phyloP scores from a whole-genome alignment of 352 stramenopile species.

The Phytophthora multivora region DNA sequence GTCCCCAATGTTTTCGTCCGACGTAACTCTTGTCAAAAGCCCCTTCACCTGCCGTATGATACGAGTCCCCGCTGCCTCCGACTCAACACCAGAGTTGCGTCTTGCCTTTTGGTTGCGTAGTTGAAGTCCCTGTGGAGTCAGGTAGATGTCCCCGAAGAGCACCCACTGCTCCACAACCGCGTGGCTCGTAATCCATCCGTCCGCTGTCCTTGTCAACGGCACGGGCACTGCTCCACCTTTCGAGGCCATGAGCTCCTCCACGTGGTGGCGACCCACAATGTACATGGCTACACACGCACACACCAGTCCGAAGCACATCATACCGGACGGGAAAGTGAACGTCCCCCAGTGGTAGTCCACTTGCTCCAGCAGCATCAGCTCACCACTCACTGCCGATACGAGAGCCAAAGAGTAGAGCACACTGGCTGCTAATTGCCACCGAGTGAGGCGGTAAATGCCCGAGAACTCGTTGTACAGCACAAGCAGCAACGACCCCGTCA shows the following conservation, averaged over 20 bases:
- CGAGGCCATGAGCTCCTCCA: slow-evolving; percentile 82
- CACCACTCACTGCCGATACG: slow-evolving; percentile 55
- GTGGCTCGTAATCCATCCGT: slow-evolving; percentile 85
- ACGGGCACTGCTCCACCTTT: slow-evolving; percentile 80
- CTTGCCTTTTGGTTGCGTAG: slow-evolving; percentile 56
- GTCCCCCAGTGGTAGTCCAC: slow-evolving; percentile 76
- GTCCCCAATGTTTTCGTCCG: slow-evolving; percentile 53
- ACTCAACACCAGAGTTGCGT: slow-evolving; percentile 59
- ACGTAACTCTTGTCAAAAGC: slow-evolving; percentile 41
- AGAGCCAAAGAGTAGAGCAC: slow-evolving; percentile 76
- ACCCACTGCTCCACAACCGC: slow-evolving; percentile 84
- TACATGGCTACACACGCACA: slow-evolving; percentile 79
- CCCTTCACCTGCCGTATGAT: slow-evolving; percentile 52
- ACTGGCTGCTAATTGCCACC: slow-evolving; percentile 74
- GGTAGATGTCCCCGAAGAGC: slow-evolving; percentile 77
- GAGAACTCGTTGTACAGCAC: slow-evolving; percentile 84
- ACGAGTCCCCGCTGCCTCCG: slow-evolving; percentile 43
- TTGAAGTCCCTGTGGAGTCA: slow-evolving; percentile 67
- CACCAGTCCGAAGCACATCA: slow-evolving; percentile 81
- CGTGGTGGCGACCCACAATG: slow-evolving; percentile 79
- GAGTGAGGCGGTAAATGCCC: slow-evolving; percentile 75
- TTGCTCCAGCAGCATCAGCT: slow-evolving; percentile 81
- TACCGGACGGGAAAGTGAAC: slow-evolving; percentile 72
- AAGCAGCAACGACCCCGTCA: slow-evolving; percentile 54
- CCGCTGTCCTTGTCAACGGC: slow-evolving; percentile 70